Evolutionary conservation across 2,329 filamentous ascomycete genomes (phyloP).

Genomic region (Cadophora luteo-olivacea): DNA sequence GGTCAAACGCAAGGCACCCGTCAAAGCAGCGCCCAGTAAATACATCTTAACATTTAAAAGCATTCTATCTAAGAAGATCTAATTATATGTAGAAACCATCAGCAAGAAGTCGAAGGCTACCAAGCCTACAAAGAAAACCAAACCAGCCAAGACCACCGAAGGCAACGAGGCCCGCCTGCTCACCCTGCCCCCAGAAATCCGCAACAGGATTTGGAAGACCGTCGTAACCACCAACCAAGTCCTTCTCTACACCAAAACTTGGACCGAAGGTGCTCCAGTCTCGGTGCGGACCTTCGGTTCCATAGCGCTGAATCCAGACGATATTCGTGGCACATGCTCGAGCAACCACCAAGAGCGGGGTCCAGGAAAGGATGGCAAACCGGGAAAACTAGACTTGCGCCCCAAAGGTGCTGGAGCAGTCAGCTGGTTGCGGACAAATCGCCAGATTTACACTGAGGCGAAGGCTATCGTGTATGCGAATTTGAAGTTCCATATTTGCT

Average conservation of each 20-base stretch:
- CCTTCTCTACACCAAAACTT: not conserved
- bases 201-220: conserved; percentile 2
- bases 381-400: not conserved
- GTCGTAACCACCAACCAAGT: not conserved
- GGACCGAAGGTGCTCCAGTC: not conserved
- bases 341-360: not conserved
- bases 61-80: not conserved
- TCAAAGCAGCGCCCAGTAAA: not conserved
- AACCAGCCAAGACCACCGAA: not conserved
- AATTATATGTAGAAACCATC: not conserved
- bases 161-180: not conserved
- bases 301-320: not conserved
- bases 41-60: not conserved
- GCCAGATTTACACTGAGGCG: not conserved
- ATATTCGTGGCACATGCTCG: not conserved
- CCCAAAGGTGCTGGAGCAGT: not conserved
- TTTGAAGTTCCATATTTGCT: not conserved
- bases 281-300: not conserved
- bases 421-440: conserved; percentile 5
- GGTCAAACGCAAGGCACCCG: not conserved
- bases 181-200: not conserved
- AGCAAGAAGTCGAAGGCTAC: not conserved
- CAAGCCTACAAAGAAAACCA: not conserved
- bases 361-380: not conserved
- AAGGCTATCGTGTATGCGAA: conserved; percentile 6